Evolutionary conservation across 768 basidiomycete species (phyloP), one percentile per base, ranked within the genome.

Genomic region (Lanmaoa pseudosensibilis): DNA sequence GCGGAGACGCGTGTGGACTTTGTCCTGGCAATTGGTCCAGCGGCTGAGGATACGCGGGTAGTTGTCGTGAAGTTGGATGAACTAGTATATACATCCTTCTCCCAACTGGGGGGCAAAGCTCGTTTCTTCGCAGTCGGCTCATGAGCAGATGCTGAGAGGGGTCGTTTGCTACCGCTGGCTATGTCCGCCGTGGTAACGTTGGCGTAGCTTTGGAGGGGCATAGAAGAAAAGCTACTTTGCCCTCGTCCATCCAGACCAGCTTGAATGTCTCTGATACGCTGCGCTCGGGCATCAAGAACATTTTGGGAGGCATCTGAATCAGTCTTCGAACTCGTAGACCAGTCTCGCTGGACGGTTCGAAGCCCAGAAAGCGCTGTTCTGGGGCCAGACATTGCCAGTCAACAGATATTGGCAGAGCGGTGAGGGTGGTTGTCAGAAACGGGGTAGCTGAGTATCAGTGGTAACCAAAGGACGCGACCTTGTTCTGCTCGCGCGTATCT

Each of bases 271-370:
- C 76, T 80, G 7, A 88, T 67, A 19, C 87, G 83, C 37, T 73
- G 63, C 36, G 73, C 71, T 23, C 65, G 56, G 48, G 60, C 46
- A 57, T 72, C 54, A 49, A 52, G 40, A 51, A 57, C 59, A 34
- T 63, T 69, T 45, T 72, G 62, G 5, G 56, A 55, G 1, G 56
- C 40, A 4, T 61, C 55, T 32, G 67, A 62, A 27, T 61, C 53
- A 4, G 61, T 63, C 49, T 76, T 76, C 3, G 79, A 78, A 45
- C 75, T 75, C 15, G 66, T 66, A 1, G 86, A 87, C 67, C 83
- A 91, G 68, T 90, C 83, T 55, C 90, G 81, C 59, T 78, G 77
- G 44, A 90, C 58, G 1, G 78, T 77, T 36, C 81, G 73, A 23
- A 91, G 78, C 1, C 88, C 89, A 1, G 88, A 90, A 61, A 75